Evolutionary conservation across 2,329 filamentous ascomycete species (phyloP), one percentile per base, ranked within the genome.

Genomic region (Zymoseptoria pseudotritici): DNA sequence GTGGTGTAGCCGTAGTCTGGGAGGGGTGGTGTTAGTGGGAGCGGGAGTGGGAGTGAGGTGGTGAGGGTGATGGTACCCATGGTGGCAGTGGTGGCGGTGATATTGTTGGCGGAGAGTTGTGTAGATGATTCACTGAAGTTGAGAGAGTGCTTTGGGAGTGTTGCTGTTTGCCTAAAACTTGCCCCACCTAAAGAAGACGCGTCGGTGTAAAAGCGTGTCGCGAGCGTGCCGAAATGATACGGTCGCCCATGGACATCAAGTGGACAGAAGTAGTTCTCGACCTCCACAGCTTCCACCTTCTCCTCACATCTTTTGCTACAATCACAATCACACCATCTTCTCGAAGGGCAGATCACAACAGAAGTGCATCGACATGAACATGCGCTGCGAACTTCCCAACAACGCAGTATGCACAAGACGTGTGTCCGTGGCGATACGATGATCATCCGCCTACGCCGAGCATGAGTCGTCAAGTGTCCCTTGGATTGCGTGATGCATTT

Each of bases 1-100:
- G 75, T 80, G 58, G 78, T 78, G 71, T 84, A 83, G 63, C 77
- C 75, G 72, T 78, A 77, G 60, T 70, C 68, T 58, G 58, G 54
- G 21, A 65, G 36, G 36, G 50, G 26, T 20, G 21, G 42, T 60
- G 52, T 58, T 56, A 61, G 54, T 51, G 22, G 8, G 31, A n/a
- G 26, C 20, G 31, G 7, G 6, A n/a, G 19, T 2, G 4, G 11
- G 26, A 6, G n/a, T 24, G 36, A 26, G 19, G 42, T 19, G 13
- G 9, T 2, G 1, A 51, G 13, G 8, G 46, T 20, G 13, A n/a
- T 6, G 42, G 19, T 61, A 65, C 63, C 63, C 63, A 65, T 65
- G 17, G 19, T 57, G 53, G 51, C 19, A 21, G 21, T 31, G n/a
- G 17, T 9, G 52, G 22, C 20, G 20, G 22, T 54, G 13, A 24